Base-by-base conservation (phyloP, 371 early-diverging fungal species). In the Astathelohania contejeani region DNA sequence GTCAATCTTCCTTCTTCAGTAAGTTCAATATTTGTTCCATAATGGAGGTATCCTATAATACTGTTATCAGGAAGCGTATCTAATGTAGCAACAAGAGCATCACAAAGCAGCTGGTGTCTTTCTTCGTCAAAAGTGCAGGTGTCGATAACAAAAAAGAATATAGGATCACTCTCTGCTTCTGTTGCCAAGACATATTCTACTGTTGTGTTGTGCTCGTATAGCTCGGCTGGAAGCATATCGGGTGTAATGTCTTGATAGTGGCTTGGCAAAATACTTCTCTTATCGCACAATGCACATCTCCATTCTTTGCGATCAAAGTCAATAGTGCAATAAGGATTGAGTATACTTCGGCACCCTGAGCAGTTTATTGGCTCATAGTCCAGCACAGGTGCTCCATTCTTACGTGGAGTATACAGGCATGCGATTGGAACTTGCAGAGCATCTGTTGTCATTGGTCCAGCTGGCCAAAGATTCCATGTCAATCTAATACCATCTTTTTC, bases 391-490 rank as follows among this genome's bases (percentile, higher is more conserved):
- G 62, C 50, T 10, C 40, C 19, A 65, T 88, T 86, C 70, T 92
- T 91, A 37, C 91, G 77, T n/a, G 90, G 86, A 32, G 93, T 93
- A 75, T 93, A 95, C 52, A 93, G 73, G 63, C 84, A 83, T 2
- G 87, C 85, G 53, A 94, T 83, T 29, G 97, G 99, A 0, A 98
- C 87, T 20, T 92, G 87, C 50, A 86, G 81, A 61, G 88, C 80
- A 20, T 86, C 85, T 14, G 87, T 88, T 70, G 92, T 93, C 32
- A 84, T 72, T 47, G 88, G 83, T 28, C 84, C 84, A 58, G 84
- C 82, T 53, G 93, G 90, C 82, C 90, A 90, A 23, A 87, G 86
- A 77, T 98, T 98, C 96, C 97, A 98, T 20, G 94, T 86, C 65
- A 94, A 81, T 28, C 99, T 38, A 4, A 76, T 49, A 12, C 76